Evolutionary conservation across 78 protist species (phyloP), one percentile per base, ranked within the genome.

Genomic region (Dictyostelium intermedium): DNA sequence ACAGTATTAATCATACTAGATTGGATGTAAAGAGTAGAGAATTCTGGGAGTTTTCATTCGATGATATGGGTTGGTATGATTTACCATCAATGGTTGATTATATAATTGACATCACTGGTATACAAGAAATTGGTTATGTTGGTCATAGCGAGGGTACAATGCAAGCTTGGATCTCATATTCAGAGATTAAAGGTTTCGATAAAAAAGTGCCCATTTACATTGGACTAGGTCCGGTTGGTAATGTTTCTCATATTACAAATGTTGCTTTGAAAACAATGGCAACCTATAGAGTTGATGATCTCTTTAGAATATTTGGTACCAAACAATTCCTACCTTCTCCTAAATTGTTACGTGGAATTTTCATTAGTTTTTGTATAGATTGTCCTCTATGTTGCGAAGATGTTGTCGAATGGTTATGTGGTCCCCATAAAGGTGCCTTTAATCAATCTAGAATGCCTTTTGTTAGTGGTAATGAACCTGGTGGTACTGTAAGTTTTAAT

Each of bases 81-180:
- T n/a, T 96, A 45, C 96, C 92, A 8, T 53, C 95, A n/a, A 83
- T 37, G 56, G 37, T 96, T 56, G 93, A 87, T 63, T 86, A 83
- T 30, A 61, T 84, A 0, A 56, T 82, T 25, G 1, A 30, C 2
- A 13, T 14, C 5, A 84, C 92, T 30, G 83, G 93, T 4, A 18
- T 23, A 2, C 2, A 9, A 8, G 39, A 10, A n/a, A 30, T 97
- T 5, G 32, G 80, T 30, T 94, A 91, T 63, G 82, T 97, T 1
- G 98, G 98, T 6, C 95, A 91, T 81, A 92, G 96, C 2, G 96
- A 93, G 35, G 96, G 96, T 18, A 92, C 96, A 34, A 80, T 92
- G 84, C 91, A 86, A 56, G 96, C 92, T n/a, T 92, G 56, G 63
- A 82, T 85, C 0, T 72, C 91, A 7, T 82, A 86, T 82, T 10